phyloP scores from a whole-genome alignment of 768 basidiomycete genomes.

The Hypholoma sublateritium region DNA sequence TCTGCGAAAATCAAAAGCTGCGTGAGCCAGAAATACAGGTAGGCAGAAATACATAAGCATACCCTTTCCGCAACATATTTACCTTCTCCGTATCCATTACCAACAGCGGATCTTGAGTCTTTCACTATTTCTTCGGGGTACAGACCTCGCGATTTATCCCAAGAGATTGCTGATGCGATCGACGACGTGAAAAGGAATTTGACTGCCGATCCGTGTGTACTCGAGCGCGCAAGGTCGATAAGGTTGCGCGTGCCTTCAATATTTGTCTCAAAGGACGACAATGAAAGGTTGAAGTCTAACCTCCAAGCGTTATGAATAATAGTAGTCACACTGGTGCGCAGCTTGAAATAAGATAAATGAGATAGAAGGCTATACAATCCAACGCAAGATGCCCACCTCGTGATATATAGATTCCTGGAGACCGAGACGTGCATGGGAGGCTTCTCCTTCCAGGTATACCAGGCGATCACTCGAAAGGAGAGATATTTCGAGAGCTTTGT shows the following conservation, averaged over 20 bases:
- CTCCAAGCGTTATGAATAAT: slow-evolving; percentile 50
- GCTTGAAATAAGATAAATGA: slow-evolving; percentile 13
- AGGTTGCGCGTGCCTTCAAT: slow-evolving; percentile 39
- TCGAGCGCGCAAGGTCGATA: slow-evolving; percentile 36
- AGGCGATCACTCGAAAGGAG: slow-evolving; percentile 31
- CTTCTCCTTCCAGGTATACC: slow-evolving; percentile 36
- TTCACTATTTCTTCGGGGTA: slow-evolving; percentile 34
- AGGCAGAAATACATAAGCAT: slow-evolving; percentile 17
- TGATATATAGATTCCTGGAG: slow-evolving; percentile 23
- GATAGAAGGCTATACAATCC: background rate
- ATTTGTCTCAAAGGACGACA: slow-evolving; percentile 44
- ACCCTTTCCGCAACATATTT: slow-evolving; percentile 36
- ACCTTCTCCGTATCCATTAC: slow-evolving; percentile 31
- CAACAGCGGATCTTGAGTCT: slow-evolving; percentile 24
- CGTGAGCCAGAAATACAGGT: slow-evolving; percentile 24
- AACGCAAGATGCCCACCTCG: slow-evolving; percentile 22
- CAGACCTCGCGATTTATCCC: slow-evolving; percentile 24
- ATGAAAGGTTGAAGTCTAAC: slow-evolving; percentile 43
- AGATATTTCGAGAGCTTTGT: slow-evolving; percentile 28
- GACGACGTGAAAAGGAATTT: slow-evolving; percentile 41
- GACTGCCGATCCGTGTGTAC: slow-evolving; percentile 22
- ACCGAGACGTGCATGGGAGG: slow-evolving; percentile 27
- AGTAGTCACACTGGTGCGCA: slow-evolving; percentile 27
- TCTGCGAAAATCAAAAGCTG: background rate
- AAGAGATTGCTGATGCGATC: slow-evolving; percentile 27